Base-by-base conservation (phyloP, 164 flowering plant species). In the Dillenia suffruticosa region DNA sequence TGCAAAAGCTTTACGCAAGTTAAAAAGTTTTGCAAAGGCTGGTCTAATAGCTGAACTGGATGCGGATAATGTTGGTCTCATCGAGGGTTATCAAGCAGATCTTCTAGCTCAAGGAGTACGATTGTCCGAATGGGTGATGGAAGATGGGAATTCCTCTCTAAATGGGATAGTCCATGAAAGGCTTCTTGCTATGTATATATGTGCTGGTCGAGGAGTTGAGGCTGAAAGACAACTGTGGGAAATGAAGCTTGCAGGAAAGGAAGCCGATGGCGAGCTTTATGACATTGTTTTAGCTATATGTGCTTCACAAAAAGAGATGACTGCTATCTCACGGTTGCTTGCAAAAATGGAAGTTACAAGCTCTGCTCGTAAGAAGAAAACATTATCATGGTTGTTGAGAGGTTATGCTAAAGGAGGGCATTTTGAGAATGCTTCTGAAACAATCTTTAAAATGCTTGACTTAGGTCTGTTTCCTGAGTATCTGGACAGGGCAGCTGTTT, bases 161-260 rank as follows among this genome's bases (percentile, higher is more conserved):
- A 44, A 59, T 47, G 85, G 84, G 12, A 74, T 83, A 59, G 84
- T 87, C 44, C 89, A 82, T 54, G 98, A 90, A 77, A 79, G 91
- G 65, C 96, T 93, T 51, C 88, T 93, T 14, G 92, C 97, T 9
- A 85, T 93, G 94, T 87, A 90, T 54, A 76, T 88, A 46, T 93
- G 98, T 72, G 88, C 96, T 49, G 98, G 98, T n/a, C 83, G 79
- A 49, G 97, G 96, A 17, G 72, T 75, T 48, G 88, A 87, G 67
- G 96, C 98, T 9, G 98, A 93, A 69, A 72, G 74, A 51, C 97
- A 93, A 70, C 57, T 93, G 52, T 93, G 98, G 98, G 82, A 93
- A 68, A 85, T 90, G 94, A 90, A 90, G 73, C 82, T 90, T 54
- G 65, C 71, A 9, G 98, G 97, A 46, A 88, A 80, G 57, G 84